Evolutionary conservation across 176 grass and related monocot species (phyloP).

Genomic region (Ensete ventricosum): DNA sequence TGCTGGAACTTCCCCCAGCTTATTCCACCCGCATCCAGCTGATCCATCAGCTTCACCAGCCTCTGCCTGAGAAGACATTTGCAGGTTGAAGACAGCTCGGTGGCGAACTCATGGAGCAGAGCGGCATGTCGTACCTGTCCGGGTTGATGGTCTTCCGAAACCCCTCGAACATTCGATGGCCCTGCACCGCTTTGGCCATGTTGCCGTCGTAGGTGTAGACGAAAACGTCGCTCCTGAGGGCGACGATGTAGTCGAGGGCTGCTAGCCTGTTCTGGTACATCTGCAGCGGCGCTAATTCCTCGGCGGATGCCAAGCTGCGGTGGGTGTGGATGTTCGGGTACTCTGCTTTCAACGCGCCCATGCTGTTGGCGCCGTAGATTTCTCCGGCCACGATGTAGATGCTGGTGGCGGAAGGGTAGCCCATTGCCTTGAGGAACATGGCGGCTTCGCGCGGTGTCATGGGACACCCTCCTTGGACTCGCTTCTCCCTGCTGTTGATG

Average conservation of each 20-base stretch:
- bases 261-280: conserved; percentile 57
- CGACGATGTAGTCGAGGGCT: conserved; percentile 64
- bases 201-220: conserved; percentile 77
- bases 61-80: conserved; percentile 27
- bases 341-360: conserved; percentile 40
- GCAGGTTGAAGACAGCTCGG: background rate
- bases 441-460: conserved; percentile 73
- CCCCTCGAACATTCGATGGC: conserved; percentile 52
- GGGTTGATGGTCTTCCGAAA: conserved; percentile 77
- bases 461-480: conserved; percentile 49
- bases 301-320: conserved; percentile 36
- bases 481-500: conserved; percentile 49
- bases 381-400: conserved; percentile 70
- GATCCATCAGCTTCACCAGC: conserved; percentile 54
- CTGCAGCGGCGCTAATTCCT: conserved; percentile 49
- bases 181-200: conserved; percentile 74
- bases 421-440: conserved; percentile 66
- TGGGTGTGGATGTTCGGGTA: conserved; percentile 74
- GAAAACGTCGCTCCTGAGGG: conserved; percentile 51
- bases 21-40: conserved; percentile 34
- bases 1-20: conserved; percentile 38
- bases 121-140: conserved; percentile 32
- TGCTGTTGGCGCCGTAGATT: conserved; percentile 44
- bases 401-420: conserved; percentile 48
- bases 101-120: background rate